Conservation (phyloP, 163 green algal genomes). For the Chloromonas sp. region DNA sequence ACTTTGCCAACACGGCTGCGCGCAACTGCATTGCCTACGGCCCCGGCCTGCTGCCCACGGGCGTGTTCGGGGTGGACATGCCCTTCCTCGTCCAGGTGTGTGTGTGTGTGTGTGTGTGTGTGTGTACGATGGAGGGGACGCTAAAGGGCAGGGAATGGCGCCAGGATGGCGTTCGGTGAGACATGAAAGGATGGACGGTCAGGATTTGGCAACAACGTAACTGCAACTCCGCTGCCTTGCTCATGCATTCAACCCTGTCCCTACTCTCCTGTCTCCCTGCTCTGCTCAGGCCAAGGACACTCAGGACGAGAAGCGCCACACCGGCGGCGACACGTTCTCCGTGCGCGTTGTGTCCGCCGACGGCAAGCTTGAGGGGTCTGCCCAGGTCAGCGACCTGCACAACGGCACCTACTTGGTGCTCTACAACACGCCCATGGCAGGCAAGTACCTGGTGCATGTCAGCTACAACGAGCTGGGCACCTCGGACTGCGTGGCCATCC, state of each 20-base stretch:
- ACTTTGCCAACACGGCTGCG: constrained; percentile 81
- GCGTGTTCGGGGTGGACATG: constrained; percentile 64
- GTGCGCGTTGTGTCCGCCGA: constrained; percentile 47
- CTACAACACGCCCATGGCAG: constrained; percentile 50
- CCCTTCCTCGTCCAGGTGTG: constrained; percentile 68
- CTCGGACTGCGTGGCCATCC: constrained; percentile 50
- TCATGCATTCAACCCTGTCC: too few relatives aligned
- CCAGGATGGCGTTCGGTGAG: too few relatives aligned
- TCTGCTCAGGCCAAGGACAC: constrained; percentile 63
- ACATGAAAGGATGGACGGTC: too few relatives aligned
- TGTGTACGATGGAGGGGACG: neutral
- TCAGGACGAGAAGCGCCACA: constrained; percentile 63
- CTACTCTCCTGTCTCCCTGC: too few relatives aligned
- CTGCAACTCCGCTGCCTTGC: too few relatives aligned
- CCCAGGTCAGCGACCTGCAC: constrained; percentile 54
- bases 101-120: neutral
- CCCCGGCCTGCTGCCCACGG: constrained; percentile 57
- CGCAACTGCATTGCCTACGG: constrained; percentile 76
- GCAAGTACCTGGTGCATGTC: constrained; percentile 60
- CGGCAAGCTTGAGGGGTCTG: constrained; percentile 43
- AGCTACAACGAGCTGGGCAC: constrained; percentile 59
- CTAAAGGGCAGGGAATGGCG: neutral
- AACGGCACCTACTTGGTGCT: constrained; percentile 65
- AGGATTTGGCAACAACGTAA: too few relatives aligned
- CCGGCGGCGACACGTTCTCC: constrained; percentile 70